A percentile compares a stretch with the other conserved stretches of the same genome.
Evolutionary conservation across 164 flowering plant species (phyloP).

Genomic region (Paratinospora sagittata): DNA sequence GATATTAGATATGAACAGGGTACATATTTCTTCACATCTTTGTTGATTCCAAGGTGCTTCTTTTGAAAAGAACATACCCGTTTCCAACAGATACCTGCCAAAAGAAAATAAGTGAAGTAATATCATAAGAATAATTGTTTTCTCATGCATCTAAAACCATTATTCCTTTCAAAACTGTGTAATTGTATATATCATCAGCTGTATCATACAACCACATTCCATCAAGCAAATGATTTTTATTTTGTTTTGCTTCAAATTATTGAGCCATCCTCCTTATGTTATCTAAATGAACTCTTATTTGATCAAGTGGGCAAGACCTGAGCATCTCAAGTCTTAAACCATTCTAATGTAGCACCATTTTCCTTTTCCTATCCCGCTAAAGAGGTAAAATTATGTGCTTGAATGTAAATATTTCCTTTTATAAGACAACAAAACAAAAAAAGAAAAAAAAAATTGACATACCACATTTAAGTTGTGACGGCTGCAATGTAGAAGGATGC

Average conservation of each 20-base stretch:
- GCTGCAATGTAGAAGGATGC: constrained; percentile 83
- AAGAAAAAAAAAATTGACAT: constrained; percentile 14
- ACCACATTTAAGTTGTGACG: constrained; percentile 96
- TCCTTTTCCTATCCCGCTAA: background rate
- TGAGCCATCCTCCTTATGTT: background rate
- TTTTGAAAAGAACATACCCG: constrained; percentile 48
- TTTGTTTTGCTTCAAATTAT: background rate
- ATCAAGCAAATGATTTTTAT: background rate
- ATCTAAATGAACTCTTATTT: background rate
- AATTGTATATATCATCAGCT: background rate
- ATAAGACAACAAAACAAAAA: background rate
- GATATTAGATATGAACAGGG: background rate
- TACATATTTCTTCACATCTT: constrained; percentile 10
- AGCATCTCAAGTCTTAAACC: background rate
- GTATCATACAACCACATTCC: background rate
- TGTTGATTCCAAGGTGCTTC: constrained; percentile 1
- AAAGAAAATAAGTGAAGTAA: constrained; percentile 20
- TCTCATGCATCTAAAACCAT: background rate
- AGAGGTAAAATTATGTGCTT: background rate
- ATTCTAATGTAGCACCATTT: background rate
- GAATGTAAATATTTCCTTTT: too few species aligned
- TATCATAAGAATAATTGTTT: background rate
- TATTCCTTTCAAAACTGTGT: background rate
- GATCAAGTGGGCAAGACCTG: background rate
- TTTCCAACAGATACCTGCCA: constrained; percentile 90